phyloP scores from a whole-genome alignment of 139 green algal species.

The Bryopsis sp. region DNA sequence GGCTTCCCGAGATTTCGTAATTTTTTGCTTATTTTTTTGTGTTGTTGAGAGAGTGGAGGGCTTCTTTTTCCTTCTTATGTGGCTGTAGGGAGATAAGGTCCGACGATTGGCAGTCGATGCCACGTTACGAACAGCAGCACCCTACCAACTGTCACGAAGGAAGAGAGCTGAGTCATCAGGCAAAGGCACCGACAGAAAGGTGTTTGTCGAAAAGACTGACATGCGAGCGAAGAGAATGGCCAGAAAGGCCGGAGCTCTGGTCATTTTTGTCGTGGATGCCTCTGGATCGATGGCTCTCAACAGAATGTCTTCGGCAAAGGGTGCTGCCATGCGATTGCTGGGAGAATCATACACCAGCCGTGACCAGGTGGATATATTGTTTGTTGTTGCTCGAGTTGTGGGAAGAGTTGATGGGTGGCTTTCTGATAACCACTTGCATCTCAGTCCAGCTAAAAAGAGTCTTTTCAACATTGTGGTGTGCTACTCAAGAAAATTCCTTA shows the following conservation, averaged over 20 bases:
- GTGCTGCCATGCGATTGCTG: conserved; percentile 89
- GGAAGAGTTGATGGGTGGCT: too few relatives aligned
- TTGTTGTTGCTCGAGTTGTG: not conserved
- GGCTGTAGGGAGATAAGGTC: conserved; percentile 43
- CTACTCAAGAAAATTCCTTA: too few relatives aligned
- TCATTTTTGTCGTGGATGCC: conserved; percentile 83
- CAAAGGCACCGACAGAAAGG: conserved; percentile 25
- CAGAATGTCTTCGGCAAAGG: conserved; percentile 96
- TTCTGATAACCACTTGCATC: too few relatives aligned
- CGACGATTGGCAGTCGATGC: conserved; percentile 91
- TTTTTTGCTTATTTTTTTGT: too few relatives aligned
- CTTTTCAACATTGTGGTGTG: too few relatives aligned
- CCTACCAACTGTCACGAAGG: conserved; percentile 76
- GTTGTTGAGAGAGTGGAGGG: conserved; percentile 5
- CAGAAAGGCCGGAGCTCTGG: conserved; percentile 88
- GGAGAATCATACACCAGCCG: conserved; percentile 84
- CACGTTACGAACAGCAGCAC: conserved; percentile 87
- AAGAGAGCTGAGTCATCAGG: conserved; percentile 15
- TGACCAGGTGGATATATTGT: conserved; percentile 59
- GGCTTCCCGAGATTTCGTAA: too few relatives aligned
- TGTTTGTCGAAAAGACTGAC: conserved; percentile 97
- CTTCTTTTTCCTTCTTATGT: not conserved
- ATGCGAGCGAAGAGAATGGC: conserved; percentile 94
- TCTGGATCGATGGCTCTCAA: conserved; percentile 96
- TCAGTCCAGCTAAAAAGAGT: too few relatives aligned